These are phyloP conservation scores for Crithidia bombi DNA, from an alignment of 208 protist genomes.

Conservation along the genomic window DNA sequence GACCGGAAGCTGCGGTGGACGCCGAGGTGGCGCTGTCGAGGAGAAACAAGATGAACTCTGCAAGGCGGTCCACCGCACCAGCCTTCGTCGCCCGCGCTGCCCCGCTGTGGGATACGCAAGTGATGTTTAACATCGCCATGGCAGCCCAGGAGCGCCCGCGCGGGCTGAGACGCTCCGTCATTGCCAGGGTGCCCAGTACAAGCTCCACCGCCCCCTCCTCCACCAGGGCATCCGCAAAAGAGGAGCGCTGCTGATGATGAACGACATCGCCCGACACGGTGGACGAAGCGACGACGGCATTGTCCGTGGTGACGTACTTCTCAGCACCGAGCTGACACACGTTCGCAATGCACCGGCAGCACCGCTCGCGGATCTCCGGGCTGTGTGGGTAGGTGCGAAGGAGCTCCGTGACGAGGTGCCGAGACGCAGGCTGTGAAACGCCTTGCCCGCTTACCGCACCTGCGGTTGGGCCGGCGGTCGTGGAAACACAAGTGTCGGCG, in stretches of 20 bases:
- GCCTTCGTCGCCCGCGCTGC: conserved; percentile 39
- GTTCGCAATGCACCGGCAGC: conserved; percentile 87
- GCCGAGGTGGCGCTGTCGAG: conserved; percentile 23
- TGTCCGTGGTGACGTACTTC: background rate
- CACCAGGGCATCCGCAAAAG: conserved; percentile 61
- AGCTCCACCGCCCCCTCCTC: conserved; percentile 68
- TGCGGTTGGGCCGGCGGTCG: too few relatives aligned
- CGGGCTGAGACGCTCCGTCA: conserved; percentile 41
- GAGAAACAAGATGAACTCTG: conserved; percentile 48
- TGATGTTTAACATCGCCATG: conserved; percentile 69
- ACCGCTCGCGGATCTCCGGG: conserved; percentile 58
- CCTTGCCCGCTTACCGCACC: background rate
- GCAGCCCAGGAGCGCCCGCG: conserved; percentile 65
- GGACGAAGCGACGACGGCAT: background rate
- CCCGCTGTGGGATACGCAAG: conserved; percentile 63
- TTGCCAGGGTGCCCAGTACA: conserved; percentile 59
- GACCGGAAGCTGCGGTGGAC: background rate
- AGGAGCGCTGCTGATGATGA: background rate
- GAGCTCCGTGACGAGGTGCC: conserved; percentile 56
- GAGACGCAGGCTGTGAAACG: conserved; percentile 5
- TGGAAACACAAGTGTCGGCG: conserved; percentile 16
- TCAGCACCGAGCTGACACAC: conserved; percentile 59
- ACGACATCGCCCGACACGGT: conserved; percentile 32
- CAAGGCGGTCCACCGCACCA: conserved; percentile 50
- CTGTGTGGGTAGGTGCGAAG: conserved; percentile 61